These are phyloP conservation scores for Aureobasidium sp. DNA, from an alignment of 2,329 filamentous ascomycete genomes.

Conservation along the genomic window DNA sequence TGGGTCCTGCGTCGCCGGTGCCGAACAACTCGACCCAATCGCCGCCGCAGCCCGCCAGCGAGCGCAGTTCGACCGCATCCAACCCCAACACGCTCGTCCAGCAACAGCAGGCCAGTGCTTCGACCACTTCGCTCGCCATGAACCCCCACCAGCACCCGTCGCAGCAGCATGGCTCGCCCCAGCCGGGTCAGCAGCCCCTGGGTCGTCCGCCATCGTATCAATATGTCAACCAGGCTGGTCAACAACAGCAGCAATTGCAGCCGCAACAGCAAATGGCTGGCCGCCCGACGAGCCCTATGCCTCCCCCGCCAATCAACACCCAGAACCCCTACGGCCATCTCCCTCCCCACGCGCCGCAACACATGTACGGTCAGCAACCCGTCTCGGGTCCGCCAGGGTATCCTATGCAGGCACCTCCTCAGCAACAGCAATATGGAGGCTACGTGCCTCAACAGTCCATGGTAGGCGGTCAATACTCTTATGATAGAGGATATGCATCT, in stretches of 20 bases:
- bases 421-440: constrained; percentile 23
- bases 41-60: constrained; percentile 41
- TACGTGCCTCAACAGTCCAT: constrained; percentile 22
- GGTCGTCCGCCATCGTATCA: constrained; percentile 72
- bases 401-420: constrained; percentile 39
- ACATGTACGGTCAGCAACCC: constrained; percentile 44
- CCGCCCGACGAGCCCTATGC: constrained; percentile 53
- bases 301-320: constrained; percentile 51
- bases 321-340: constrained; percentile 51
- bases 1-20: constrained; percentile 28
- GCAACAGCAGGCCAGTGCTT: constrained; percentile 44
- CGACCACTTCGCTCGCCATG: constrained; percentile 44
- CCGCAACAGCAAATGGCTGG: constrained; percentile 50
- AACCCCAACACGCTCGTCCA: constrained; percentile 32
- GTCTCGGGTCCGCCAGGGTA: constrained; percentile 41
- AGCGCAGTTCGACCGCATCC: constrained; percentile 33
- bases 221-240: constrained; percentile 52
- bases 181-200: constrained; percentile 52
- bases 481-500: constrained; percentile 53
- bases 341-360: constrained; percentile 32
- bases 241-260: constrained; percentile 43
- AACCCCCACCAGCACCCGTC: constrained; percentile 42
- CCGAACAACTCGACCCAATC: constrained; percentile 27
- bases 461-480: constrained; percentile 21
- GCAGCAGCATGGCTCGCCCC: constrained; percentile 37